Evolutionary conservation across 2,329 filamentous ascomycete species (phyloP).

Genomic region (Aspergillus sclerotialis): DNA sequence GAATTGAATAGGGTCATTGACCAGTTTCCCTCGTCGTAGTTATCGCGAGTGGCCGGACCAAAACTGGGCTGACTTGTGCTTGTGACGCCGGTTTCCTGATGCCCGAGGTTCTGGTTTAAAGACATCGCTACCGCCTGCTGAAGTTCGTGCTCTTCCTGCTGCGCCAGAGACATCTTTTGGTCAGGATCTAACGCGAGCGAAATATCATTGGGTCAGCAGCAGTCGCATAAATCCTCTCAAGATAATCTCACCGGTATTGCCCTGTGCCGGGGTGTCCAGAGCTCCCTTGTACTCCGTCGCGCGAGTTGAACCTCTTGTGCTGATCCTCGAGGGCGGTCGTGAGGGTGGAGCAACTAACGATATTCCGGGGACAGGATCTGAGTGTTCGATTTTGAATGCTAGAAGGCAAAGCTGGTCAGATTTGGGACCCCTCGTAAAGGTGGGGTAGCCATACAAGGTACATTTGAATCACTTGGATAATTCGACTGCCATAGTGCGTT

Average conservation of each 20-base stretch:
- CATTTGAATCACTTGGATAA: conserved; percentile 18
- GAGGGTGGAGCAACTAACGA: conserved; percentile 35
- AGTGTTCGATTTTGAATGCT: conserved; percentile 34
- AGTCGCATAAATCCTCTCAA: neutral
- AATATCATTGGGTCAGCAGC: conserved; percentile 11
- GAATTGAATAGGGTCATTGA: conserved; percentile 46
- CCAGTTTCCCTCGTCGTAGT: conserved; percentile 51
- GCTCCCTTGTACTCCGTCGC: conserved; percentile 15
- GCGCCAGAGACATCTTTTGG: conserved; percentile 31
- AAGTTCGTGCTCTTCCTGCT: conserved; percentile 39
- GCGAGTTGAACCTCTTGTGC: conserved; percentile 21
- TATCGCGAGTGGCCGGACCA: conserved; percentile 47
- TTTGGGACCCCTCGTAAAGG: neutral
- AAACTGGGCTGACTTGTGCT: conserved; percentile 38
- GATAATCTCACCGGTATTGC: conserved; percentile 21
- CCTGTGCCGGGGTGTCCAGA: conserved; percentile 19
- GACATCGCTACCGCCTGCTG: conserved; percentile 43
- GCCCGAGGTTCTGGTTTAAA: conserved; percentile 33
- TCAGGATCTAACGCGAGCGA: conserved; percentile 14
- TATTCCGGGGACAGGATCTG: conserved; percentile 27
- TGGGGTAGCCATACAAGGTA: conserved; percentile 16
- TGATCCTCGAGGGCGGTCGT: conserved; percentile 41
- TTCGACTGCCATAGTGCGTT: conserved; percentile 6
- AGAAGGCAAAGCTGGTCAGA: conserved; percentile 5
- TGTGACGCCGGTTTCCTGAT: conserved; percentile 51